These are phyloP conservation scores for Rugonectria rugulosa DNA, from an alignment of 2,329 filamentous ascomycete genomes.

Conservation along the genomic window DNA sequence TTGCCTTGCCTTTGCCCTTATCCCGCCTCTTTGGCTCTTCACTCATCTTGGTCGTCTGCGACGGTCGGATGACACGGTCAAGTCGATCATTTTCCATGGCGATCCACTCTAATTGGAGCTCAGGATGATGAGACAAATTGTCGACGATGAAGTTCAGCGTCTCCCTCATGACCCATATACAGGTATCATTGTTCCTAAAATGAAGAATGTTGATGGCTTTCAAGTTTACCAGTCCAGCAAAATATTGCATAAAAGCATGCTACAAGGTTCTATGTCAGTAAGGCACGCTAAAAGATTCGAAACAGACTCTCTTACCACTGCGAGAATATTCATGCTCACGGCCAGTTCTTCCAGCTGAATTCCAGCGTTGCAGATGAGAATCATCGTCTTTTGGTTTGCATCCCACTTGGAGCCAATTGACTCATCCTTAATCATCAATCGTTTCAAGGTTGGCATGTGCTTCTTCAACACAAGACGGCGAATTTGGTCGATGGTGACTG, in stretches of 20 bases:
- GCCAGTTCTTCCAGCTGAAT: constrained; percentile 62
- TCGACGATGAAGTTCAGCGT: constrained; percentile 67
- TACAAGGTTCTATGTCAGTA: constrained; percentile 40
- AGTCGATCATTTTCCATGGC: constrained; percentile 61
- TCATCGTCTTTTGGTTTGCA: constrained; percentile 60
- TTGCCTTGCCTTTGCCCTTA: constrained; percentile 49
- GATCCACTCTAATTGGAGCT: constrained; percentile 65
- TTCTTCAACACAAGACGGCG: constrained; percentile 63
- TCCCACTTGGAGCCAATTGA: constrained; percentile 61
- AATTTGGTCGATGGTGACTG: constrained; percentile 64
- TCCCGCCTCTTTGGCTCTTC: constrained; percentile 41
- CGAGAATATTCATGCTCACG: constrained; percentile 60
- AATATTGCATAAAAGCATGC: constrained; percentile 65
- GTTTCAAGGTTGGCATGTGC: constrained; percentile 61
- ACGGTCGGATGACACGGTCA: constrained; percentile 56
- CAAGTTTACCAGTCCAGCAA: constrained; percentile 56
- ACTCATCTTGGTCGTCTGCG: constrained; percentile 39
- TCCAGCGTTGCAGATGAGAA: constrained; percentile 61
- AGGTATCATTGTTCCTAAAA: constrained; percentile 64
- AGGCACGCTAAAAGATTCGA: no score
- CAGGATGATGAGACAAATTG: constrained; percentile 61
- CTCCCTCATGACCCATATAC: constrained; percentile 63
- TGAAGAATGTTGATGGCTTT: constrained; percentile 63
- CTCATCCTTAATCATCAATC: constrained; percentile 68
- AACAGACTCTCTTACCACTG: constrained; percentile 58